phyloP scores from a whole-genome alignment of 2,329 filamentous ascomycete species.

The Pleurostoma richardsiae region DNA sequence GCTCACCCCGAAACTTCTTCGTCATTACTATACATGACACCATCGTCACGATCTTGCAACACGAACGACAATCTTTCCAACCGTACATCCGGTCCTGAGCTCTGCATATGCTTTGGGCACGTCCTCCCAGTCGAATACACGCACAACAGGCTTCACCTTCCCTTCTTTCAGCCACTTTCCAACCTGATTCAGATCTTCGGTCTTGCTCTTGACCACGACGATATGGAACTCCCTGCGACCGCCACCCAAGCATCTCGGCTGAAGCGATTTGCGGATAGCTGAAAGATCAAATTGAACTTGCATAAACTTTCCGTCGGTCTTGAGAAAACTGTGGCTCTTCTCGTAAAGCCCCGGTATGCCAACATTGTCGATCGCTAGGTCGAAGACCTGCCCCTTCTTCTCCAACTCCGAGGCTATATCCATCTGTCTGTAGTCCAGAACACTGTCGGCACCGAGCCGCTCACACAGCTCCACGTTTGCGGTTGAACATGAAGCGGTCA shows the following conservation, averaged over 20 bases:
- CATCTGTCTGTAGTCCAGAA: constrained; percentile 25
- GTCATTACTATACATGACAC: no score
- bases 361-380: constrained; percentile 20
- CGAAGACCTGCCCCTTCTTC: constrained; percentile 11
- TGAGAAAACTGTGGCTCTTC: constrained; percentile 11
- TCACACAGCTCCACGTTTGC: constrained; percentile 24
- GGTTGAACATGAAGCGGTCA: constrained; percentile 27
- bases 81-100: constrained; percentile 10
- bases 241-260: no score
- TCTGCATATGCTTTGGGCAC: constrained; percentile 15
- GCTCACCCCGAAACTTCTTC: no score
- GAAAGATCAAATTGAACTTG: constrained; percentile 10
- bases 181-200: constrained; percentile 7
- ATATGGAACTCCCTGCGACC: constrained; percentile 7
- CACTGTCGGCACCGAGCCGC: constrained; percentile 27
- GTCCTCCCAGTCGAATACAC: constrained; percentile 12
- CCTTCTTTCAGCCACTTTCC: constrained; percentile 18
- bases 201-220: constrained; percentile 6
- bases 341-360: constrained; percentile 15
- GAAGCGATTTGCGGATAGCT: constrained; percentile 8
- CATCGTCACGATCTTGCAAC: neutral
- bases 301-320: constrained; percentile 11
- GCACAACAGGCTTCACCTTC: constrained; percentile 16
- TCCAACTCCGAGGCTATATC: constrained; percentile 11
- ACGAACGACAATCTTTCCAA: constrained; percentile 19